phyloP scores from a whole-genome alignment of 192 early-diverging fungal genomes.

The Mortierella alpina region DNA sequence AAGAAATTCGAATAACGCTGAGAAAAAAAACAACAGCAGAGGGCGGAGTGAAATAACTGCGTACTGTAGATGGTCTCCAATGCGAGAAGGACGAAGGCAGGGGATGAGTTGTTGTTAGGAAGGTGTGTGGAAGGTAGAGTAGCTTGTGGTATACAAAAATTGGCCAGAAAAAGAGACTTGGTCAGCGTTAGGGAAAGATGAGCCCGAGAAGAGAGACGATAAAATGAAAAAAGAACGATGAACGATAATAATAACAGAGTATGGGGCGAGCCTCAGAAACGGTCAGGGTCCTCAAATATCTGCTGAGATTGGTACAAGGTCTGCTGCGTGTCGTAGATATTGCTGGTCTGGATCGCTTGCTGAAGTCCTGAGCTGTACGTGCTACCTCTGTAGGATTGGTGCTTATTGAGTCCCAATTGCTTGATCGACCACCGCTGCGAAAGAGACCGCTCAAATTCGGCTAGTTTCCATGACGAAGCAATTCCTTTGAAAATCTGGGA shows the following conservation, averaged over 20 bases:
- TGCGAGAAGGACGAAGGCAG: not conserved
- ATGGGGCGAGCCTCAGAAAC: conserved; percentile 17
- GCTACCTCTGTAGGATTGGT: conserved; percentile 45
- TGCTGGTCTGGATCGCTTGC: conserved; percentile 53
- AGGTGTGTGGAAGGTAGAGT: not conserved
- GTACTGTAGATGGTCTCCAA: too few species aligned
- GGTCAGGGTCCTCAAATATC: conserved; percentile 50
- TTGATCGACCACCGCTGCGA: conserved; percentile 52
- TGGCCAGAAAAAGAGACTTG: not conserved
- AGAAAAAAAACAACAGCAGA: too few species aligned
- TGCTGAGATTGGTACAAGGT: conserved; percentile 37
- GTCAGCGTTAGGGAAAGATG: not conserved
- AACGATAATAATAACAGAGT: conserved; percentile 1
- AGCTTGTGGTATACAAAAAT: not conserved
- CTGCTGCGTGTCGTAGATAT: conserved; percentile 44
- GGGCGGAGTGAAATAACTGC: too few species aligned
- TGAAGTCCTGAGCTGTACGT: conserved; percentile 34
- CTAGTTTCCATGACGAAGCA: conserved; percentile 48
- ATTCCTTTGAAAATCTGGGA: conserved; percentile 57
- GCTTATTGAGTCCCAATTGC: conserved; percentile 44
- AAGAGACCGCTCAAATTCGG: conserved; percentile 50
- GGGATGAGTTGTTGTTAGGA: not conserved
- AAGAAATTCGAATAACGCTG: too few species aligned
- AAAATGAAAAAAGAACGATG: conserved; percentile 7
- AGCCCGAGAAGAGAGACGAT: not conserved